phyloP scores from a whole-genome alignment of 331 rosid genomes.

The Malus hybrid region DNA sequence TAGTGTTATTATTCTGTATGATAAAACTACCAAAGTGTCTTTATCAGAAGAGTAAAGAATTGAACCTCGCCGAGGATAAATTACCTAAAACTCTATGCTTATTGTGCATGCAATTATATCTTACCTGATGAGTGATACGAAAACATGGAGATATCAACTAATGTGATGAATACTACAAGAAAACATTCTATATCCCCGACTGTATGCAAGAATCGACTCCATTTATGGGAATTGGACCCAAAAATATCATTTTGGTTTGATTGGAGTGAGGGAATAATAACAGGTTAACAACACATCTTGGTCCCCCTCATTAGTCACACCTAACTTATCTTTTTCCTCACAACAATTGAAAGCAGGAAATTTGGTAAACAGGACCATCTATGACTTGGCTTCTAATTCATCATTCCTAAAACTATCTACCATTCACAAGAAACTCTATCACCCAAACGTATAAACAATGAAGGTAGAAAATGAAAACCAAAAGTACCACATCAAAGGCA shows the following conservation, averaged over 20 bases:
- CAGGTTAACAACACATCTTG: slow-evolving; percentile 23
- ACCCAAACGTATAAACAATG: neutral
- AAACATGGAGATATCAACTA: no score
- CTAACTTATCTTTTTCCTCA: slow-evolving; percentile 23
- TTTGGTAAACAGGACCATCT: neutral
- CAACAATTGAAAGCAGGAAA: slow-evolving; percentile 7
- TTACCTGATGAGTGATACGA: no score
- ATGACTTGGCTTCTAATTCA: slow-evolving; percentile 5
- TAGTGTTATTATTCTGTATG: no score
- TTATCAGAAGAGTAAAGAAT: no score
- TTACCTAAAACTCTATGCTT: no score
- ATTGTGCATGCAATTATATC: no score
- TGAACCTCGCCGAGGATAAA: no score
- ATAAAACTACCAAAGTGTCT: no score
- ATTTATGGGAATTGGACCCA: slow-evolving; percentile 11
- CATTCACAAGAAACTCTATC: no score
- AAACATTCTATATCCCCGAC: no score
- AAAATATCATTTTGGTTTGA: slow-evolving; percentile 5
- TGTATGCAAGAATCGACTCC: neutral
- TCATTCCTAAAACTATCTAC: neutral
- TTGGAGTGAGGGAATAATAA: slow-evolving; percentile 8
- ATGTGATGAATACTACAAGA: no score
- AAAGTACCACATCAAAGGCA: slow-evolving; percentile 21
- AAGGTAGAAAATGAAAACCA: neutral
- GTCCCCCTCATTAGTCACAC: slow-evolving; percentile 48